These are phyloP conservation scores for Rhizoclosmatium globosum DNA, from an alignment of 192 early-diverging fungal species.

Conservation along the genomic window DNA sequence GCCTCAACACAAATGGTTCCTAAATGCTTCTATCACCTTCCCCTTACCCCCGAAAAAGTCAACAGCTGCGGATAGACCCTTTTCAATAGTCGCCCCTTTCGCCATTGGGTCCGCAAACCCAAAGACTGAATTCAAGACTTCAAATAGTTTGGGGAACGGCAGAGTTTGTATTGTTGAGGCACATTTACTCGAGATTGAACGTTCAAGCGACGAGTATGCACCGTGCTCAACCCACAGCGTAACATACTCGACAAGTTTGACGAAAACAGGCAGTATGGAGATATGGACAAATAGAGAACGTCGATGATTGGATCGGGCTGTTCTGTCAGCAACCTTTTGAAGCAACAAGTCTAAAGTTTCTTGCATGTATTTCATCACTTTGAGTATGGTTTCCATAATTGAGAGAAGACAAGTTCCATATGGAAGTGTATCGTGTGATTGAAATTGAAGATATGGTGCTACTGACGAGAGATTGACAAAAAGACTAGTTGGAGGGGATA, in stretches of 20 bases:
- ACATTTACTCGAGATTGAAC: background rate
- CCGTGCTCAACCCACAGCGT: background rate
- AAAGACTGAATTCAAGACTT: background rate
- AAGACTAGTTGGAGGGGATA: too few relatives aligned
- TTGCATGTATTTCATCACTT: background rate
- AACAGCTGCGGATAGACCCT: constrained; percentile 8
- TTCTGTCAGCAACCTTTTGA: background rate
- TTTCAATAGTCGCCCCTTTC: constrained; percentile 5
- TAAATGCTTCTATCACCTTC: too few relatives aligned
- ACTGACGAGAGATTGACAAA: too few relatives aligned
- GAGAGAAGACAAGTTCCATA: constrained; percentile 6
- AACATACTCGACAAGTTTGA: background rate
- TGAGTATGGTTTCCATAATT: background rate
- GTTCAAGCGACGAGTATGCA: background rate
- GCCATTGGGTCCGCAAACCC: background rate
- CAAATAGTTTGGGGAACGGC: constrained; percentile 14
- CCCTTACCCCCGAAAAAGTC: background rate
- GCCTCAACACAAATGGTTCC: too few relatives aligned
- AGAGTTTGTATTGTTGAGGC: background rate
- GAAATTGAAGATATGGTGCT: background rate
- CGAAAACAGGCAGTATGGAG: background rate
- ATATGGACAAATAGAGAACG: background rate
- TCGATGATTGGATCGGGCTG: constrained; percentile 9
- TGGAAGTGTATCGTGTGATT: background rate
- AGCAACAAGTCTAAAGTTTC: background rate